Conservation (phyloP, 257 asterid species). For the Solanum dulcamara region DNA sequence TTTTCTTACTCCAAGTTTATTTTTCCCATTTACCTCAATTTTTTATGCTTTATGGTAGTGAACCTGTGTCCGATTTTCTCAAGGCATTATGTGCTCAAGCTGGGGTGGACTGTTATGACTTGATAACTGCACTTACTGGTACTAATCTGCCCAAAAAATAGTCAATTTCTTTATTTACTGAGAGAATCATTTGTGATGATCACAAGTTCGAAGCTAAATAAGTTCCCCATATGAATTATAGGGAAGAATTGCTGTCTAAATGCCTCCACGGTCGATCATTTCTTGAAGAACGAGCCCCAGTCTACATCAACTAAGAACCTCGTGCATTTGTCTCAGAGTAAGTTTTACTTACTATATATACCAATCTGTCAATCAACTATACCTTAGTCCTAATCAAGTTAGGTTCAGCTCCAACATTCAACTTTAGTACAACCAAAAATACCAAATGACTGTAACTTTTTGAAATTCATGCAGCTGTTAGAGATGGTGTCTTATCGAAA, state of each 20-base stretch:
- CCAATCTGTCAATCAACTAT: neutral
- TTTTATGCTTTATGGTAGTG: slow-evolving; percentile 3
- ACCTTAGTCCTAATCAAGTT: neutral
- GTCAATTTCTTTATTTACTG: neutral
- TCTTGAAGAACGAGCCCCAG: slow-evolving; percentile 65
- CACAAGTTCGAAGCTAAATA: neutral
- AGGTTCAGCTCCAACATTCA: neutral
- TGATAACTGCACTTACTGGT: slow-evolving; percentile 66
- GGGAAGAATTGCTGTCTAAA: slow-evolving; percentile 83
- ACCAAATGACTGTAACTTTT: neutral
- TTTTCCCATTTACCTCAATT: too few species aligned
- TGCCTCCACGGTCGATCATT: slow-evolving; percentile 41
- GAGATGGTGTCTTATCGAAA: slow-evolving; percentile 50
- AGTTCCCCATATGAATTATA: neutral
- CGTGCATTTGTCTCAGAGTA: slow-evolving; percentile 84
- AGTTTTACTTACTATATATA: neutral
- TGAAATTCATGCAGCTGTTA: slow-evolving; percentile 35
- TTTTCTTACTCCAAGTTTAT: neutral
- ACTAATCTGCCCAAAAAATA: neutral
- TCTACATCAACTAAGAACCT: slow-evolving; percentile 78
- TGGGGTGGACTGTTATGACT: slow-evolving; percentile 61
- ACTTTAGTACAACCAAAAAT: neutral
- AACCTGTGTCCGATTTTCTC: slow-evolving; percentile 29
- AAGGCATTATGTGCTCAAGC: slow-evolving; percentile 30
- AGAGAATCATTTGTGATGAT: neutral